Evolutionary conservation across 768 basidiomycete genomes (phyloP), one percentile per base, ranked within the genome.

Genomic region (Tricholoma sp.): DNA sequence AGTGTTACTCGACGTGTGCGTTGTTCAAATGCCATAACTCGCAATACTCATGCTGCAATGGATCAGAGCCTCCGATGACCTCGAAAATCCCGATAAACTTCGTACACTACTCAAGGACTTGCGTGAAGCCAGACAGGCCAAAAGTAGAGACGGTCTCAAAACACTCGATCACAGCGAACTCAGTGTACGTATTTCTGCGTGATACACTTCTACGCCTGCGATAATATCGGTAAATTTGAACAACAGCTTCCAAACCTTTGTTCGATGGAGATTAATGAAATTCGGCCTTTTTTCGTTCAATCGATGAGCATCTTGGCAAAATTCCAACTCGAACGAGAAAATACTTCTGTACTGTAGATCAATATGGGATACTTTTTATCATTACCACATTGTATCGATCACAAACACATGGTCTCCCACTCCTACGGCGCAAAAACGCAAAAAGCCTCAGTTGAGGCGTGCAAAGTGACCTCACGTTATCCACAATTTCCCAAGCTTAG

Each of bases 111-210:
- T 98, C 18, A 95, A 98, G 69, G 94, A 97, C 67, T 77, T 98
- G n/a, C 88, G 95, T 11, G 95, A 98, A 75, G 92, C 91, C 11
- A 82, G 97, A 37, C 96, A 98, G 69, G 89, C 94, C 7, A 99
- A 99, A 68, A 88, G 90, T 72, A 76, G 95, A 59, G 84, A 89
- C 55, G 94, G 94, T 78, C 74, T 98, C 2, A 78, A 80, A 58
- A 83, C 82, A 58, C 77, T 97, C 27, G 90, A 94, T 69, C 82
- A 91, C 66, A 88, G 84, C 61, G 89, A 91, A 68, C 79, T 94
- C 24, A 85, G 84, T 71, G 92, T 91, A 69, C 41, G 6, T 31
- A 57, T 11, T 34, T 50, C 45, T 54, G 43, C 47, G 37, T 22
- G 45, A 34, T 29, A 52, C 5, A 29, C 24, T 18, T 22, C n/a